Base-by-base conservation (phyloP, 805 yeast genomes). In the Sungouiozyma intestinalis region DNA sequence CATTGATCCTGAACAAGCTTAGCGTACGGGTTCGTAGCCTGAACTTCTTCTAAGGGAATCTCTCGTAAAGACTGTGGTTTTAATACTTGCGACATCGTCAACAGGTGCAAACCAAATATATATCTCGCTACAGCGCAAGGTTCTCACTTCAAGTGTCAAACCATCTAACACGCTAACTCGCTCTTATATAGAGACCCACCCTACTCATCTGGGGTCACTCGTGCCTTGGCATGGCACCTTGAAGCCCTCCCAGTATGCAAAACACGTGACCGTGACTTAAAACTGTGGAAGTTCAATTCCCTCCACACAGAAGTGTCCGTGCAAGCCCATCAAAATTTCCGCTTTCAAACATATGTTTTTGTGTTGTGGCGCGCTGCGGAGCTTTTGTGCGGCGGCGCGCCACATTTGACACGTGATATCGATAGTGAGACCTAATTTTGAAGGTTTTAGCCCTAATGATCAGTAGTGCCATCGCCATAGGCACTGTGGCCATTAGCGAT, bases 1-100 rank as follows among this genome's bases (percentile, higher is more conserved):
- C 76, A 74, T 63, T 92, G 98, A 36, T 78, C 81, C 17, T 74
- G 68, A 9, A 92, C 94, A 41, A 88, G 65, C 16, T 68, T 68
- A 2, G 81, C 71, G 51, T 75, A 85, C 15, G 84, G 81, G 56
- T 92, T 92, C 1, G 45, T 45, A 9, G 42, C 41, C 15, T 46
- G 43, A 13, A 58, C 32, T 33, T 54, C 53, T 16, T 49, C 48
- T 1, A 51, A 44, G 39, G 59, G 56, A 3, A 59, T 13, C 18
- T 45, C 45, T 24, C 18, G 35, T 11, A 45, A 34, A 15, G 49
- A 48, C 33, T 43, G 44, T 3, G 47, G 43, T 29, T 39, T 40
- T 17, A 46, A 38, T n/a, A 52, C 49, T 17, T 43, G 50, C 16
- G 50, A 39, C 51, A 49, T 49, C 9, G 11, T 24, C n/a, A 3